phyloP scores from a whole-genome alignment of 768 basidiomycete genomes.

The Rubroboletus pulcherrimus region DNA sequence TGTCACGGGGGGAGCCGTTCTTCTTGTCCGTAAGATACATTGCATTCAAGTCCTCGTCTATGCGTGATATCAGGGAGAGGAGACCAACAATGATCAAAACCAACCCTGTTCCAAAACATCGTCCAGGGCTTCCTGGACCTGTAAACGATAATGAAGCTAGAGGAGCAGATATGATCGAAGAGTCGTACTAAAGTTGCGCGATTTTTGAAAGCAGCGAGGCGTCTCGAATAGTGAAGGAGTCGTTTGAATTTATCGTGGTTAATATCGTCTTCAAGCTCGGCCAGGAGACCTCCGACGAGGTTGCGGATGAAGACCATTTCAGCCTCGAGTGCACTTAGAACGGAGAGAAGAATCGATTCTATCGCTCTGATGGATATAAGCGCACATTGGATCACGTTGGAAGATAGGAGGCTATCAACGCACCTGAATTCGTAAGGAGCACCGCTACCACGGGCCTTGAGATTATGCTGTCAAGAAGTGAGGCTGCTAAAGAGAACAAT shows the following conservation, averaged over 20 bases:
- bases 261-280: constrained; percentile 93
- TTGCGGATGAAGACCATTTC: constrained; percentile 94
- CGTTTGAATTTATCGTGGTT: constrained; percentile 93
- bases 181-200: constrained; percentile 71
- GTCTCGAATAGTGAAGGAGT: constrained; percentile 86
- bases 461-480: constrained; percentile 60
- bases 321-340: constrained; percentile 88
- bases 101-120: constrained; percentile 88
- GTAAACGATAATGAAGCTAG: constrained; percentile 8
- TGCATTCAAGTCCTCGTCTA: constrained; percentile 90
- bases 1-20: constrained; percentile 51
- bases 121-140: constrained; percentile 88
- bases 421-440: constrained; percentile 89
- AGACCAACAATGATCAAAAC: constrained; percentile 1
- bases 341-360: constrained; percentile 89
- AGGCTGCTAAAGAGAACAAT: constrained; percentile 5
- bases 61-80: constrained; percentile 2
- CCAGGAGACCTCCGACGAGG: constrained; percentile 83
- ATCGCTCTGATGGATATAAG: constrained; percentile 61
- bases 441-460: constrained; percentile 65
- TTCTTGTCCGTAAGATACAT: constrained; percentile 94
- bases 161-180: not conserved
- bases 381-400: constrained; percentile 6
- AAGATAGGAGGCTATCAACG: constrained; percentile 16
- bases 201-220: constrained; percentile 86